These are phyloP conservation scores for Beta corolliflora DNA, from an alignment of 179 eudicot genomes.

Conservation along the genomic window DNA sequence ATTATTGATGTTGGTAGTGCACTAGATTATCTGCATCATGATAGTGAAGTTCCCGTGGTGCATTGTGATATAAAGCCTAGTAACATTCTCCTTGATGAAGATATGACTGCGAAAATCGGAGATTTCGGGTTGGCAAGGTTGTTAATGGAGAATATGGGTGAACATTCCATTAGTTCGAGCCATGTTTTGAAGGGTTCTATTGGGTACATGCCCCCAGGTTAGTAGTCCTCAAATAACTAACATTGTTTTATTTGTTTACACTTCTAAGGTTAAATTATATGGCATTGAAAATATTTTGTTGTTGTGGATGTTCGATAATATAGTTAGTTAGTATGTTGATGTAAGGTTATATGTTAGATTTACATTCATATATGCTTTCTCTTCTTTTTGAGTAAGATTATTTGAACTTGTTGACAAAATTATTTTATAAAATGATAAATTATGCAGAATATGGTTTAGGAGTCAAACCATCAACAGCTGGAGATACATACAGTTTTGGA, in stretches of 20 bases:
- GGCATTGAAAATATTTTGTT: background rate
- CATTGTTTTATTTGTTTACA: background rate
- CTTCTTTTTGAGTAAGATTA: too few species aligned
- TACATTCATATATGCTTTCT: too few species aligned
- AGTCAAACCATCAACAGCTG: constrained; percentile 35
- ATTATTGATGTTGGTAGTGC: constrained; percentile 37
- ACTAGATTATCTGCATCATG: constrained; percentile 38
- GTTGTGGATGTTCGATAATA: background rate
- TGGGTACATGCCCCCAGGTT: constrained; percentile 46
- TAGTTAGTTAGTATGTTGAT: background rate
- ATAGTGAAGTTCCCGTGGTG: constrained; percentile 36
- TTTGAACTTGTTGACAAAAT: too few species aligned
- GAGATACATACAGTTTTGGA: constrained; percentile 47
- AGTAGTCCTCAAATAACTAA: too few species aligned
- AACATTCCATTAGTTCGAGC: constrained; percentile 33
- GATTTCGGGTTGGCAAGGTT: constrained; percentile 43
- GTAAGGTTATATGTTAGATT: background rate
- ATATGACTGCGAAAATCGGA: constrained; percentile 39
- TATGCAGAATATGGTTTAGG: constrained; percentile 40
- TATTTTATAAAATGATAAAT: background rate
- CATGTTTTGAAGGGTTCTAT: constrained; percentile 39
- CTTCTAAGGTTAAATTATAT: background rate
- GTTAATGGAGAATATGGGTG: constrained; percentile 17
- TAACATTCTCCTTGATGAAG: constrained; percentile 38
- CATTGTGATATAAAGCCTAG: constrained; percentile 47